Evolutionary conservation across 352 stramenopile genomes (phyloP).

Genomic region (Globisporangium middletonii): DNA sequence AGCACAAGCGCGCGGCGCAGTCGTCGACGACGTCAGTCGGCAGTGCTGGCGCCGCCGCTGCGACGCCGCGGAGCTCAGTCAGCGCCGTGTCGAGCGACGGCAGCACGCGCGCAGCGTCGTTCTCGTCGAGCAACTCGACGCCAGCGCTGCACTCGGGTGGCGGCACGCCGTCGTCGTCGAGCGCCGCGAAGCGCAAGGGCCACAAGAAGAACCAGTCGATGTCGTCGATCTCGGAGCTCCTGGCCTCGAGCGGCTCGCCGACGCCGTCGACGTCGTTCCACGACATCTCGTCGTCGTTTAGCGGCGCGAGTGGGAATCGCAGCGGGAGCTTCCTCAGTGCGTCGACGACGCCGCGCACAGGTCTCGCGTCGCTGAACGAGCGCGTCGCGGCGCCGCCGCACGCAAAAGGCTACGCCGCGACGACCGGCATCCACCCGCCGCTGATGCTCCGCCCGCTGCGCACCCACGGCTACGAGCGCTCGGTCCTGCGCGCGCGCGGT

Average conservation of each 20-base stretch:
- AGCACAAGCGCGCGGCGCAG: slow-evolving; percentile 2
- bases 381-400: slow-evolving; percentile 27
- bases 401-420: neutral
- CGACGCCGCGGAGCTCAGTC: slow-evolving; percentile 7
- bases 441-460: slow-evolving; percentile 8
- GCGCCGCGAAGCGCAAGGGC: slow-evolving; percentile 46
- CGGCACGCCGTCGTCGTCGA: neutral
- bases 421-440: slow-evolving; percentile 10
- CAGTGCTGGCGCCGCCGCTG: neutral
- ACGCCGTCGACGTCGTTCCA: slow-evolving; percentile 53
- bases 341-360: slow-evolving; percentile 70
- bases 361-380: slow-evolving; percentile 65
- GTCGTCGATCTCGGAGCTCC: slow-evolving; percentile 82
- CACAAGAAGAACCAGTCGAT: slow-evolving; percentile 89
- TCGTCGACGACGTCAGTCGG: slow-evolving; percentile 1
- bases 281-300: slow-evolving; percentile 39
- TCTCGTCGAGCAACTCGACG: slow-evolving; percentile 15
- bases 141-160: neutral
- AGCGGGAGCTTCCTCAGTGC: slow-evolving; percentile 27
- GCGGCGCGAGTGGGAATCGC: slow-evolving; percentile 17
- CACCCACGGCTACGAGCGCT: slow-evolving; percentile 18
- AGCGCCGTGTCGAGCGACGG: slow-evolving; percentile 6
- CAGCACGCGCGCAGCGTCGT: slow-evolving; percentile 11
- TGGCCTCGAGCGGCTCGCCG: slow-evolving; percentile 35
- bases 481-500: slow-evolving; percentile 27